Percentiles rank a stretch among this genome's conserved stretches.
These are phyloP conservation scores for Herpetomonas tarakana DNA, from an alignment of 208 protist genomes.

Conservation along the genomic window DNA sequence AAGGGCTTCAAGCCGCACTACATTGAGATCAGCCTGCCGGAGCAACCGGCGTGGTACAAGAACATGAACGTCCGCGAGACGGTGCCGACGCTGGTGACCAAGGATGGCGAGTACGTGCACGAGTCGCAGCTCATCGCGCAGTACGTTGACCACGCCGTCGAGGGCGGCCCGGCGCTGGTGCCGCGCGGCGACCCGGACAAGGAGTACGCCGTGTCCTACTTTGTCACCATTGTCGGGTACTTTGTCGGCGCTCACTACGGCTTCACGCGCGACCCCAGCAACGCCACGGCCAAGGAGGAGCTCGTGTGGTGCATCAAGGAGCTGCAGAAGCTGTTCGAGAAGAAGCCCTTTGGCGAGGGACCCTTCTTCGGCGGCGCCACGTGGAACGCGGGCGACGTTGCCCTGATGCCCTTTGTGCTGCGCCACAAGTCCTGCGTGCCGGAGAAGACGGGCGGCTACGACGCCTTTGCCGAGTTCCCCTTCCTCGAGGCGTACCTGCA, in stretches of 20 bases:
- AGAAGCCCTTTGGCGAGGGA: constrained; percentile 43
- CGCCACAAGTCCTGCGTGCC: constrained; percentile 37
- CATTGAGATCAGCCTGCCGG: constrained; percentile 45
- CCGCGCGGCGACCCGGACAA: constrained; percentile 36
- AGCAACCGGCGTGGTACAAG: constrained; percentile 56
- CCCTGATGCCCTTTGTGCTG: constrained; percentile 55
- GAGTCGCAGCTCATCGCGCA: constrained; percentile 61
- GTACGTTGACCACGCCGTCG: constrained; percentile 46
- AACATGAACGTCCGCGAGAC: constrained; percentile 61
- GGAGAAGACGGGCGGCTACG: constrained; percentile 33
- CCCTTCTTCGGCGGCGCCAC: constrained; percentile 57
- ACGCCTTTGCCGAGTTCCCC: constrained; percentile 59
- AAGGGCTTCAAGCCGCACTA: constrained; percentile 29
- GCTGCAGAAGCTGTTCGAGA: constrained; percentile 44
- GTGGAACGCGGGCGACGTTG: constrained; percentile 64
- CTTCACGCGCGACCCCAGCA: constrained; percentile 12
- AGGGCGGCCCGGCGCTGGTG: constrained; percentile 21
- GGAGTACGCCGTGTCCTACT: constrained; percentile 48
- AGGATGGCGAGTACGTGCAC: constrained; percentile 48
- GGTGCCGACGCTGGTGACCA: constrained; percentile 56
- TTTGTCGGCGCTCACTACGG: constrained; percentile 24
- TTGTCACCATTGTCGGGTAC: constrained; percentile 27
- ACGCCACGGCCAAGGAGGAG: constrained; percentile 32
- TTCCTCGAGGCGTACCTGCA: constrained; percentile 28
- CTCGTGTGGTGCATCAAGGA: constrained; percentile 46